Base-by-base conservation (phyloP, 164 flowering plant species). In the Chimonanthus salicifolius region DNA sequence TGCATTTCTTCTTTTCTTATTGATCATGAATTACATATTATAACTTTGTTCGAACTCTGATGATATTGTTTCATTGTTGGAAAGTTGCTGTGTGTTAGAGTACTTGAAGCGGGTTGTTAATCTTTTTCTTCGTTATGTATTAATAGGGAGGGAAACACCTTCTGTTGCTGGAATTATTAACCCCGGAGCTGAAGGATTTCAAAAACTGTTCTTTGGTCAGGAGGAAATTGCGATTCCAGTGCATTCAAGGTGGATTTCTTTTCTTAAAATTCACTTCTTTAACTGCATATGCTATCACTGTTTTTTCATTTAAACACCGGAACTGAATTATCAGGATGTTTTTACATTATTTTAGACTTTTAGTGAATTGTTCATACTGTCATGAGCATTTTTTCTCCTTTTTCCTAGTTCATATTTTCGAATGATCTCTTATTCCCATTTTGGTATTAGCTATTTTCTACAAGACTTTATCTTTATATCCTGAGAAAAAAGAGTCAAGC, bases 171-270 rank as follows among this genome's bases (percentile, higher is more conserved):
- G 98, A 72, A 93, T 95, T 49, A 88, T 95, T 58, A 93, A 88
- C 77, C 98, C 99, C 49, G 97, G 99, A 64, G 77, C 97, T 7
- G 99, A 95, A 80, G 99, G 99, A 68, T 95, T 95, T 82, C 98
- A 95, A 84, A 95, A 95, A 77, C 92, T 95, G 70, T 95, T 95
- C 77, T 95, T 95, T 71, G 99, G 99, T 49, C 99, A 93, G 69
- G 99, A 93, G 88, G 99, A 95, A 84, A 95, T 95, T 64, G 98
- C 98, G 45, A 95, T 95, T 74, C 97, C 99, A 8, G 98, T 95
- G 15, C 98, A 95, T 80, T 83, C 97, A 15, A 75, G 92, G 99
- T 95, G n/a, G 21, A n/a, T 51, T 4, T 65, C 48, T 21, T 13
- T 60, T 63, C 62, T 21, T 20, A 65, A 33, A 9, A 54, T 15